Conservation (phyloP, 2,329 filamentous ascomycete species). For the Cladobotryum protrusum region DNA sequence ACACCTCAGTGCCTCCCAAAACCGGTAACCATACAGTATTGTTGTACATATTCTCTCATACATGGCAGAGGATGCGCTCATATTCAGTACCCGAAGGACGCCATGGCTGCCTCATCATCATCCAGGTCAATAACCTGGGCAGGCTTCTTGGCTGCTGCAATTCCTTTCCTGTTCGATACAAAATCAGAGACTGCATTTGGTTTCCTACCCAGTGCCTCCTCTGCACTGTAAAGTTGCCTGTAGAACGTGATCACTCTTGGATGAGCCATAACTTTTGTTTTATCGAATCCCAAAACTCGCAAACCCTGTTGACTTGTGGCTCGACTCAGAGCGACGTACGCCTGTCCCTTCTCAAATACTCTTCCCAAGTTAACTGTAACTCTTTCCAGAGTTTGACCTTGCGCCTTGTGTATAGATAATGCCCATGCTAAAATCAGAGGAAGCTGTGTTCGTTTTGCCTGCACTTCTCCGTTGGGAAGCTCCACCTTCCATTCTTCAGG, state of each 20-base stretch:
- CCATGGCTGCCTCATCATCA: constrained; percentile 45
- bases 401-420: constrained; percentile 94
- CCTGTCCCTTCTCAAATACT: constrained; percentile 95
- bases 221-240: constrained; percentile 68
- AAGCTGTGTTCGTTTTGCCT: constrained; percentile 75
- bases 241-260: constrained; percentile 83
- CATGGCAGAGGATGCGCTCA: no score
- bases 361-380: constrained; percentile 90
- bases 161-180: constrained; percentile 28
- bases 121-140: constrained; percentile 30
- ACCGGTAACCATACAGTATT: no score
- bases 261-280: constrained; percentile 89
- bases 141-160: constrained; percentile 15
- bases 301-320: constrained; percentile 82
- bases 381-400: constrained; percentile 86
- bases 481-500: constrained; percentile 96
- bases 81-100: constrained; percentile 30
- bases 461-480: constrained; percentile 87
- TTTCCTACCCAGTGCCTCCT: constrained; percentile 39
- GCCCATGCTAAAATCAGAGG: constrained; percentile 96
- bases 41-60: no score
- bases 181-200: constrained; percentile 34
- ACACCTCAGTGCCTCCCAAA: no score
- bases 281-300: constrained; percentile 83
- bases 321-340: constrained; percentile 92